Conservation (phyloP, 2,329 filamentous ascomycete genomes). For the Microcera coccophila region DNA sequence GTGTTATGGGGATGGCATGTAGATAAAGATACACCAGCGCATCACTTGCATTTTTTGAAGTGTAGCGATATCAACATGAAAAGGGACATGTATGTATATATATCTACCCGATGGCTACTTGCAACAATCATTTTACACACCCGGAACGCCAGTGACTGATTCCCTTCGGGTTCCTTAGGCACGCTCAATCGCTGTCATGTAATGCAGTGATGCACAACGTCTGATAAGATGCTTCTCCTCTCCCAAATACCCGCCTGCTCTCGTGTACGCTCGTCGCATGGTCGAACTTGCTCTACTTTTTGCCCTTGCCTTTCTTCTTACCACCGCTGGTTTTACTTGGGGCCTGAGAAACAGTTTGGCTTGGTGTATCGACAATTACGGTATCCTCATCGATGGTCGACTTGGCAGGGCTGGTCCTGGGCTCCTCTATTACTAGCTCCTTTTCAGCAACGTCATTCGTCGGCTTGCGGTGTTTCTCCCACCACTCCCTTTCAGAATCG, state of each 20-base stretch:
- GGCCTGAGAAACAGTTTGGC: conserved; percentile 13
- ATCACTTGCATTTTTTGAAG: not conserved
- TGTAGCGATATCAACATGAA: no score
- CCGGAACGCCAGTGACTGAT: not conserved
- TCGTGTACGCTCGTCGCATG: no score
- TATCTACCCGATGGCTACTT: no score
- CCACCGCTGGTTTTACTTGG: conserved; percentile 39
- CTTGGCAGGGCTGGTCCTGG: conserved; percentile 35
- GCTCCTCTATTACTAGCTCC: conserved; percentile 67
- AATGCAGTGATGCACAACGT: no score
- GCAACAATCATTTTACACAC: not conserved
- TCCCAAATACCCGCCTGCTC: no score
- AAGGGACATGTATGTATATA: no score
- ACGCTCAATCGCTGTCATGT: no score
- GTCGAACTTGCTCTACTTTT: not conserved
- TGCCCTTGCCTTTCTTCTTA: conserved; percentile 56
- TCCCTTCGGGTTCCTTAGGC: no score
- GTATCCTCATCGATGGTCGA: conserved; percentile 45
- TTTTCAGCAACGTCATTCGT: conserved; percentile 78
- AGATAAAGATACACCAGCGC: not conserved
- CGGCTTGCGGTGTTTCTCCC: conserved; percentile 74
- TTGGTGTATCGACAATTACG: conserved; percentile 68
- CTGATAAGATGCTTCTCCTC: no score
- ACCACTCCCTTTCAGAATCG: conserved; percentile 79
- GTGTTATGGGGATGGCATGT: not conserved